Evolutionary conservation across 2,329 filamentous ascomycete genomes (phyloP), one percentile per base, ranked within the genome.

Genomic region (Calonectria leucothoes): DNA sequence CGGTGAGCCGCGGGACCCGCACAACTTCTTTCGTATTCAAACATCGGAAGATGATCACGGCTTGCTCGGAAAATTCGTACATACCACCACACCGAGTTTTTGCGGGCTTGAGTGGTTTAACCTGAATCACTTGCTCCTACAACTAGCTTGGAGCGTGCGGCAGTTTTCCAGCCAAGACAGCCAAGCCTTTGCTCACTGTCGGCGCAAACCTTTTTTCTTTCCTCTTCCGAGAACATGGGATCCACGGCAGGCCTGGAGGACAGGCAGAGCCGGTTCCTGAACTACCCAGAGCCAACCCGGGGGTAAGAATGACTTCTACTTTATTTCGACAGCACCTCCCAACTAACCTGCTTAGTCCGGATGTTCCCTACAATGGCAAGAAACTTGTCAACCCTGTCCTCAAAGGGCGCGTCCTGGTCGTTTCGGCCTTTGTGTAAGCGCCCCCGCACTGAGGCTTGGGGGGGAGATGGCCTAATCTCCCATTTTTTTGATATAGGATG

Each of bases 401-500:
- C 33, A 49, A 39, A 11, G 70, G 70, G 4, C 70, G 70, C 14
- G 3, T 69, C 23, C 31, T 72, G 49, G 66, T 69, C n/a, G 49
- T 35, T 12, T 66, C 70, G 27, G 70, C 65, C 20, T 52, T 65
- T n/a, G 20, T 69, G 70, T 69, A 29, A 69, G 70, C 29, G 42
- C 29, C 31, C 31, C 33, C 11, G 42, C 10, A 17, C 17, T 4
- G 7, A 10, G 14, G n/a, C 14, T 25, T n/a, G 20, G 29, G 51
- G 20, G 29, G 51, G 27, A 42, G 27, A 37, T 20, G 37, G 20
- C 37, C 29, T 69, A 35, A 68, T 57, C 25, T 48, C 27, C 35
- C 37, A 2, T 42, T 17, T n/a, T n/a, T n/a, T n/a, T n/a, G n/a
- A n/a, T 25, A 12, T 66, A 80, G 79, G 14, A 81, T 80, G 79